Percentiles rank a stretch among this genome's conserved stretches.
Conservation (phyloP, 768 basidiomycete species). For the Crepidotus variabilis region DNA sequence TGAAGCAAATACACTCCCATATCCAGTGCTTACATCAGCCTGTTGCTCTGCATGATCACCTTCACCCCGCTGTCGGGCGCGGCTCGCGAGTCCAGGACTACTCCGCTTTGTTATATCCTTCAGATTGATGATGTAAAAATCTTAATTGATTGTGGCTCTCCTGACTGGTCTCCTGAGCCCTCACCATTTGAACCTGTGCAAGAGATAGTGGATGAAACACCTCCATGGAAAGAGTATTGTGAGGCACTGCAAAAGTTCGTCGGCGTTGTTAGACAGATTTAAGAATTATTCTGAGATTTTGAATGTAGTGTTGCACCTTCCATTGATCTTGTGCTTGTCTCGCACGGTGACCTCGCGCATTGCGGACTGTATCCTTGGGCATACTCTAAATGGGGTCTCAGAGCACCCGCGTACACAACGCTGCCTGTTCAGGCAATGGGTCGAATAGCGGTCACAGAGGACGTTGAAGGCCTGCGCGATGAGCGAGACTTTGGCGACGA, state of each 20-base stretch:
- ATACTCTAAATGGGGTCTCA: conserved; percentile 80
- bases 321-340: conserved; percentile 88
- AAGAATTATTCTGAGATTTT: conserved; percentile 8
- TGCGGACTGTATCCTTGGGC: conserved; percentile 94
- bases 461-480: conserved; percentile 75
- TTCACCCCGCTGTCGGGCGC: conserved; percentile 89
- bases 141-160: conserved; percentile 92
- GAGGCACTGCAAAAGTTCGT: conserved; percentile 64
- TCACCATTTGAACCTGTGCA: conserved; percentile 29
- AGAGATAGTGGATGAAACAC: conserved; percentile 27
- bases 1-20: conserved; percentile 12
- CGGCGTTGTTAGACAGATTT: background rate
- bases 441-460: conserved; percentile 85
- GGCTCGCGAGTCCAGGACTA: conserved; percentile 59
- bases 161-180: conserved; percentile 74
- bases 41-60: conserved; percentile 68
- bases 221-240: conserved; percentile 65
- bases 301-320: conserved; percentile 64
- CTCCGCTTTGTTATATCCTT: conserved; percentile 79
- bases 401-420: conserved; percentile 90
- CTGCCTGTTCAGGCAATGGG: conserved; percentile 96
- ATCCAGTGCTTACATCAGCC: conserved; percentile 12
- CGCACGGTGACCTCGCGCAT: conserved; percentile 89
- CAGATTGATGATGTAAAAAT: conserved; percentile 94
- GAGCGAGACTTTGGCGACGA: conserved; percentile 66